These are phyloP conservation scores for Talaromyces stipitatus DNA, from an alignment of 495 filamentous ascomycete genomes.

Conservation along the genomic window DNA sequence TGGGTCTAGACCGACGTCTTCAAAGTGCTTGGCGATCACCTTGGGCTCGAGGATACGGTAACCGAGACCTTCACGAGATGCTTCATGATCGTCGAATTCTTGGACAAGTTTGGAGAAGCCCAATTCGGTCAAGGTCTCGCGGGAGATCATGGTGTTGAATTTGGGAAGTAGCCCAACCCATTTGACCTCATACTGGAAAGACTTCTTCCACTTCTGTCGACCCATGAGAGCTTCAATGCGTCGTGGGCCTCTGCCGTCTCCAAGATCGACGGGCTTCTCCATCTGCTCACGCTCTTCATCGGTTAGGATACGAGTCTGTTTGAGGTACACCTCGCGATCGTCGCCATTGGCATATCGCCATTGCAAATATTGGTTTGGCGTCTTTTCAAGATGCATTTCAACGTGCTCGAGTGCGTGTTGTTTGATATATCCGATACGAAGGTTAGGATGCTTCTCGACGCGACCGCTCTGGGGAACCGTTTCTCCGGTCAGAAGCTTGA, in stretches of 20 bases:
- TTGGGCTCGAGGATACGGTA: constrained; percentile 88
- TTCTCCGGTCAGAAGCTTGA: constrained; percentile 97
- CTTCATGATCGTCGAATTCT: constrained; percentile 98
- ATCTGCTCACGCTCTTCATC: constrained; percentile 81
- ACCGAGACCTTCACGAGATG: constrained; percentile 92
- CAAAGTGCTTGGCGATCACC: constrained; percentile 95
- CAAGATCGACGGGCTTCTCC: constrained; percentile 76
- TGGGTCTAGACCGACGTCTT: constrained; percentile 90
- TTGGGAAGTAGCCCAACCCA: constrained; percentile 86
- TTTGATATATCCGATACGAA: constrained; percentile 99
- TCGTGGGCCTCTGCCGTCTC: constrained; percentile 69
- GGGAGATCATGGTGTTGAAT: constrained; percentile 84
- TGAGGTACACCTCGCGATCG: constrained; percentile 93
- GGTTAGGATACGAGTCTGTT: constrained; percentile 90
- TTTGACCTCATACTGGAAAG: constrained; percentile 98
- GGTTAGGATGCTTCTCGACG: constrained; percentile 97
- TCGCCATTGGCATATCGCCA: constrained; percentile 98
- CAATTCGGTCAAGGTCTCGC: constrained; percentile 77
- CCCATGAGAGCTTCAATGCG: constrained; percentile 86
- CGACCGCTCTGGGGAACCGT: constrained; percentile 76
- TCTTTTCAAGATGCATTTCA: constrained; percentile 99
- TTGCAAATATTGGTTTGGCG: constrained; percentile 95
- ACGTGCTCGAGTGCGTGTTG: constrained; percentile 99
- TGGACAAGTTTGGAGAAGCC: constrained; percentile 92
- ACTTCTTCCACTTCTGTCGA: constrained; percentile 98